A percentile compares a stretch with the other conserved stretches of the same genome.
Conservation (phyloP, 139 green algal genomes). For the Closterium sp. region DNA sequence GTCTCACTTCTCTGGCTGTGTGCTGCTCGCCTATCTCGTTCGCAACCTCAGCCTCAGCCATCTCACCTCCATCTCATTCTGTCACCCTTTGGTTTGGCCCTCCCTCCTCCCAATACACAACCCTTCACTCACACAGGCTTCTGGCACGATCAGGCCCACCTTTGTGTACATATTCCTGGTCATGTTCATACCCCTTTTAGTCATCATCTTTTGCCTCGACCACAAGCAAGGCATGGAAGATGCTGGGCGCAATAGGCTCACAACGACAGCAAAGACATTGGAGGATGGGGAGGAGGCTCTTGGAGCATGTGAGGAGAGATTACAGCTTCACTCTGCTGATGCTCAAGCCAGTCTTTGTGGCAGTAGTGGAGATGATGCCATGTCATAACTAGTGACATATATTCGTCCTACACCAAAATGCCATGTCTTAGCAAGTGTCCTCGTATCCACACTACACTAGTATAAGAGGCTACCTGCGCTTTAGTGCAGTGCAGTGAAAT, state of each 20-base stretch:
- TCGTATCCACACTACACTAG: too few relatives aligned
- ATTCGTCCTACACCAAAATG: background rate
- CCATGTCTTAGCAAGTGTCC: too few relatives aligned
- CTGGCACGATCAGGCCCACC: background rate
- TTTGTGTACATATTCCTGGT: background rate
- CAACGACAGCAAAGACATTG: background rate
- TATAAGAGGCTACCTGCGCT: too few relatives aligned
- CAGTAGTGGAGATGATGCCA: background rate
- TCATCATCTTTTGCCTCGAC: background rate
- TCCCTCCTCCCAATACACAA: background rate
- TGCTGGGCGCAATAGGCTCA: background rate
- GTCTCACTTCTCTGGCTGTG: too few relatives aligned
- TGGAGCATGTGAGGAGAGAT: background rate
- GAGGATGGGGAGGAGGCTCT: background rate
- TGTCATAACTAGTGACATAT: background rate
- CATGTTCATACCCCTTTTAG: background rate
- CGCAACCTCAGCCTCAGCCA: background rate
- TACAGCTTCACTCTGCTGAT: background rate
- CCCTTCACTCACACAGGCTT: background rate
- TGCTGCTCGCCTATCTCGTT: too few relatives aligned
- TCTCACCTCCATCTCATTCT: background rate
- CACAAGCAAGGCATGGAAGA: background rate
- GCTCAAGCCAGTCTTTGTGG: background rate
- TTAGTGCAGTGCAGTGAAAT: too few relatives aligned
- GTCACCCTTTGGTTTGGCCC: background rate